Conservation (phyloP, 164 flowering plant genomes). For the Sextonia rubra region DNA sequence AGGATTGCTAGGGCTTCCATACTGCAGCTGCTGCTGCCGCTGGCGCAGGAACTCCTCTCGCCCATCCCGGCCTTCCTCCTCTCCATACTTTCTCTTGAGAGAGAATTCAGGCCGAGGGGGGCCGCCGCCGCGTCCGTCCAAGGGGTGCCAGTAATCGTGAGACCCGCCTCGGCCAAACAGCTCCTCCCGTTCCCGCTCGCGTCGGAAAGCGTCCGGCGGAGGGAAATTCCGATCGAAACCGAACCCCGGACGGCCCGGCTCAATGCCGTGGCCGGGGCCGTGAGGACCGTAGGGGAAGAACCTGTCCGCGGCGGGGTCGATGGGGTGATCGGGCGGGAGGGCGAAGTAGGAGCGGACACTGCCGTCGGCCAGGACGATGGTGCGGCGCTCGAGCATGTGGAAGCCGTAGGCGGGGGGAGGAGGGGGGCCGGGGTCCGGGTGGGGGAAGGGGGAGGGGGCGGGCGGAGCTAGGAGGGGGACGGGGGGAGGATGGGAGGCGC, state of each 20-base stretch:
- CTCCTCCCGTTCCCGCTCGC: constrained; percentile 17
- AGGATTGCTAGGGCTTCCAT: constrained; percentile 40
- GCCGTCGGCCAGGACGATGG: constrained; percentile 76
- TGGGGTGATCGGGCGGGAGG: constrained; percentile 70
- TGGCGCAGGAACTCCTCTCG: constrained; percentile 43
- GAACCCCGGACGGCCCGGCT: constrained; percentile 1
- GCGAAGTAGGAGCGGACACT: constrained; percentile 84
- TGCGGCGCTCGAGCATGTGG: constrained; percentile 89
- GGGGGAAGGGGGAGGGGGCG: constrained; percentile 20
- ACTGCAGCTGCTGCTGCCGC: constrained; percentile 39
- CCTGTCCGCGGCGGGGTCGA: constrained; percentile 13
- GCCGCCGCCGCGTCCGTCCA: constrained; percentile 41
- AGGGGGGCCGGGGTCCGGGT: constrained; percentile 33
- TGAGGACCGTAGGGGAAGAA: constrained; percentile 22
- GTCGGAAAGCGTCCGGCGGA: constrained; percentile 28
- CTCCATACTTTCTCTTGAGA: constrained; percentile 61
- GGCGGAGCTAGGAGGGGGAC: background rate
- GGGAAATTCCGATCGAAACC: constrained; percentile 25
- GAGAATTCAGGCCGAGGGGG: constrained; percentile 23
- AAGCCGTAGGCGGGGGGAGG: constrained; percentile 74
- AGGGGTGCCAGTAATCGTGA: constrained; percentile 45
- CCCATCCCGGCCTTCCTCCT: constrained; percentile 35
- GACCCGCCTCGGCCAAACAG: constrained; percentile 20
- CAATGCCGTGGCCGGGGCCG: background rate
- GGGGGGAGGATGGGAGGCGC: background rate